Percentiles rank a stretch among this genome's conserved stretches.
phyloP scores from a whole-genome alignment of 1,284 basidiomycete genomes.

The Leccinum fuscescens region DNA sequence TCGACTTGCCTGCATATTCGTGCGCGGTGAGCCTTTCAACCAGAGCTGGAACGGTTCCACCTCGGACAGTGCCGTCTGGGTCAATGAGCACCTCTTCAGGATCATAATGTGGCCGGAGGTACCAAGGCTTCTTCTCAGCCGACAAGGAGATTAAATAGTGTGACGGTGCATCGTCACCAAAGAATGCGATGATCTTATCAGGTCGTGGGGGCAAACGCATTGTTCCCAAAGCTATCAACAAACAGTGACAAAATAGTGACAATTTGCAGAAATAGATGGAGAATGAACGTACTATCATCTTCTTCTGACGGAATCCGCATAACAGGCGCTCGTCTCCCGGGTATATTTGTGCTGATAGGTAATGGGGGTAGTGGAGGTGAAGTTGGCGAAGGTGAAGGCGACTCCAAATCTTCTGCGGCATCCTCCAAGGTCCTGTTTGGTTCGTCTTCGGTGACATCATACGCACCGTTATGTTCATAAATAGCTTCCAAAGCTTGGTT shows the following conservation, averaged over 20 bases:
- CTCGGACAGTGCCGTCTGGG: slow-evolving; percentile 65
- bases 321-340: neutral
- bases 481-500: slow-evolving; percentile 22
- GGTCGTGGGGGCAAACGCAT: slow-evolving; percentile 22
- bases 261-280: neutral
- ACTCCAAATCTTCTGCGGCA: slow-evolving; percentile 6
- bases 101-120: slow-evolving; percentile 63
- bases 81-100: slow-evolving; percentile 67
- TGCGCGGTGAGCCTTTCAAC: slow-evolving; percentile 75
- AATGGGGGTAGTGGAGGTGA: slow-evolving; percentile 11
- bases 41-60: slow-evolving; percentile 67
- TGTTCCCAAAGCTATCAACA: slow-evolving; percentile 14
- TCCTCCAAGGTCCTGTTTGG: slow-evolving; percentile 13
- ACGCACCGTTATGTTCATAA: slow-evolving; percentile 15
- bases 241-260: slow-evolving; percentile 1
- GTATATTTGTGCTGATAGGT: slow-evolving; percentile 11
- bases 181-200: slow-evolving; percentile 56
- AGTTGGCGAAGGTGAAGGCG: neutral
- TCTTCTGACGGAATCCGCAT: slow-evolving; percentile 11
- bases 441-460: slow-evolving; percentile 14
- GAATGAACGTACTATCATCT: slow-evolving; percentile 16
- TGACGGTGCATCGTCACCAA: slow-evolving; percentile 57
- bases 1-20: slow-evolving; percentile 50
- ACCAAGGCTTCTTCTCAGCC: slow-evolving; percentile 58
- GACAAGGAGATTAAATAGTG: slow-evolving; percentile 41